Conservation (phyloP, 768 basidiomycete species). For the Suillus subluteus region DNA sequence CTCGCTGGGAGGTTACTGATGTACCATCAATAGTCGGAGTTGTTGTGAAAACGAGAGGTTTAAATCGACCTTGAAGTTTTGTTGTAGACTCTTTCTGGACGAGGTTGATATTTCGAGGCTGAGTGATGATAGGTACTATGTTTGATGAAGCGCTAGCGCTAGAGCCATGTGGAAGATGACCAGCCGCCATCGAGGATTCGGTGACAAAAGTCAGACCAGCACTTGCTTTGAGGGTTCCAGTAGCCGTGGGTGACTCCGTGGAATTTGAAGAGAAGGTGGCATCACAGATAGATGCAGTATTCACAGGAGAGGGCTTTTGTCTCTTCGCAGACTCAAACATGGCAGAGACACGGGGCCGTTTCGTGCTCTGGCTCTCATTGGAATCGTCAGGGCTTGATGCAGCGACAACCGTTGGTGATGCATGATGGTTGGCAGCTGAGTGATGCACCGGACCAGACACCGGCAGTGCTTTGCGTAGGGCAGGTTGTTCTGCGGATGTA, state of each 20-base stretch:
- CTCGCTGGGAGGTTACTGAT: not conserved
- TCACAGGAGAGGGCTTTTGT: not conserved
- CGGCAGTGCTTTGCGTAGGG: not conserved
- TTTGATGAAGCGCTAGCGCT: not conserved
- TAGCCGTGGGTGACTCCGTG: not conserved
- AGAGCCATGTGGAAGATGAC: not conserved
- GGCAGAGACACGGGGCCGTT: constrained; percentile 2
- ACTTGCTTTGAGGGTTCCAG: not conserved
- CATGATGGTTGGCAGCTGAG: not conserved
- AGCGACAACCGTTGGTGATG: not conserved
- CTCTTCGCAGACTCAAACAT: not conserved
- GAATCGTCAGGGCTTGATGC: not conserved
- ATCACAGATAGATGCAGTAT: not conserved
- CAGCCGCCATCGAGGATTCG: not conserved
- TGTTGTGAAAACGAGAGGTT: not conserved
- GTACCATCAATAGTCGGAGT: not conserved
- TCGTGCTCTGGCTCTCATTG: not conserved
- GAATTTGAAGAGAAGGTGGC: not conserved
- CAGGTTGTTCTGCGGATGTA: not conserved
- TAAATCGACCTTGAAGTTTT: not conserved
- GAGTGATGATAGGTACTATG: not conserved
- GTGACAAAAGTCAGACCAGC: not conserved
- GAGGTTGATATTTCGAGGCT: not conserved
- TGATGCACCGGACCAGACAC: not conserved
- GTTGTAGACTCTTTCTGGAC: not conserved